phyloP scores from a whole-genome alignment of 2,329 filamentous ascomycete genomes.

The Fusarium subglutinans region DNA sequence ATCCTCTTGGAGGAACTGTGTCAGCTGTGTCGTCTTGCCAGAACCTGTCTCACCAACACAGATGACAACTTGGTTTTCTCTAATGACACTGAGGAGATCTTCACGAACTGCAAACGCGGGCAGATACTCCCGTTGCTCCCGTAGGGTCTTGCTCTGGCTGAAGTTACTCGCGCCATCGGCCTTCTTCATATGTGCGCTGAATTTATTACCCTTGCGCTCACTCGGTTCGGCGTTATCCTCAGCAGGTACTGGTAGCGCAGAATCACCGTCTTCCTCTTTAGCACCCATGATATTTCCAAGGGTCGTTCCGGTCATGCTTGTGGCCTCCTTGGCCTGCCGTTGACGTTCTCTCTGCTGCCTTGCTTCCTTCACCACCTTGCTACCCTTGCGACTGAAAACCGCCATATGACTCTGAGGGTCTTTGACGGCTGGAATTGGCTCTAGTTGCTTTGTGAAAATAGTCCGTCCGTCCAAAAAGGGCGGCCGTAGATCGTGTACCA shows the following conservation, averaged over 20 bases:
- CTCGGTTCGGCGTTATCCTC: constrained; percentile 72
- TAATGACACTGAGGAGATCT: constrained; percentile 88
- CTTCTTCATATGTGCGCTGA: constrained; percentile 90
- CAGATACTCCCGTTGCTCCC: constrained; percentile 91
- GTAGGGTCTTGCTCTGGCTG: constrained; percentile 88
- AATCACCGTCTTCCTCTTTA: constrained; percentile 92
- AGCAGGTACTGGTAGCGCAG: constrained; percentile 78
- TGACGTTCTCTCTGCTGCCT: constrained; percentile 92
- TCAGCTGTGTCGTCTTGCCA: constrained; percentile 96
- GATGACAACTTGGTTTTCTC: constrained; percentile 96
- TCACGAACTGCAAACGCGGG: constrained; percentile 97
- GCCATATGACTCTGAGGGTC: constrained; percentile 99
- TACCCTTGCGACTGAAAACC: constrained; percentile 95
- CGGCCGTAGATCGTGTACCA: constrained; percentile 92
- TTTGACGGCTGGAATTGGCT: constrained; percentile 90
- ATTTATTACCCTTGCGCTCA: constrained; percentile 70
- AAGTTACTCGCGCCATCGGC: constrained; percentile 87
- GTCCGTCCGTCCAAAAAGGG: constrained; percentile 95
- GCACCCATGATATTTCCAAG: constrained; percentile 96
- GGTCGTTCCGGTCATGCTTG: constrained; percentile 89
- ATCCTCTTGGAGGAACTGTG: constrained; percentile 95
- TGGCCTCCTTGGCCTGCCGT: constrained; percentile 93
- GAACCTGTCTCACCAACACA: constrained; percentile 98
- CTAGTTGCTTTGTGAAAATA: constrained; percentile 96
- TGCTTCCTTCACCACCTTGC: constrained; percentile 89